These are phyloP conservation scores for Globisporangium yorkense DNA, from an alignment of 352 stramenopile genomes.

Conservation along the genomic window DNA sequence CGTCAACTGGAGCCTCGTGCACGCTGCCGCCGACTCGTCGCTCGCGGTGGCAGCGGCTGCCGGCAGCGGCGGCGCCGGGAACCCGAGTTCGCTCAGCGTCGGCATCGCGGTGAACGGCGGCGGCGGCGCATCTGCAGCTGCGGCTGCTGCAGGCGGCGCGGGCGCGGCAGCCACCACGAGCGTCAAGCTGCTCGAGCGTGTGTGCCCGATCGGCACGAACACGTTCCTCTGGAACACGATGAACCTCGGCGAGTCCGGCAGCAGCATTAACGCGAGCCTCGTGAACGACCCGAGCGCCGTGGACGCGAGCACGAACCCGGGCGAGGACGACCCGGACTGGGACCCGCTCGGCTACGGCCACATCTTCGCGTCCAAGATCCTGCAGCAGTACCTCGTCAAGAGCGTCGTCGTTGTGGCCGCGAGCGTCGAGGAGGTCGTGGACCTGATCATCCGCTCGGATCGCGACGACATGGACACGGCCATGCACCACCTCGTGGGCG, in stretches of 20 bases:
- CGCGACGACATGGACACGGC: slow-evolving; percentile 58
- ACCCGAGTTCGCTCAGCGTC: background rate
- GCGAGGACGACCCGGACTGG: slow-evolving; percentile 22
- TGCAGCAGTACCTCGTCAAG: slow-evolving; percentile 77
- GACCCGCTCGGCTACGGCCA: slow-evolving; percentile 30
- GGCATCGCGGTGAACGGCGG: background rate
- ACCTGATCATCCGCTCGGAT: slow-evolving; percentile 58
- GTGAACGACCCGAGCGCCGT: slow-evolving; percentile 6
- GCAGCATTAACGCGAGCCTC: slow-evolving; percentile 5
- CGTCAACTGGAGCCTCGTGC: slow-evolving; percentile 56
- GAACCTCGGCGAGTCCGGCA: slow-evolving; percentile 34
- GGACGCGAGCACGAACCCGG: background rate
- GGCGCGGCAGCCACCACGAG: slow-evolving; percentile 10
- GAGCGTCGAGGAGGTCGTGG: slow-evolving; percentile 57
- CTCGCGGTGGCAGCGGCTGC: background rate
- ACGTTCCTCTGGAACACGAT: slow-evolving; percentile 58
- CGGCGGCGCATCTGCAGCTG: background rate
- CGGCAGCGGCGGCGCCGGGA: no score
- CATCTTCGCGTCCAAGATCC: slow-evolving; percentile 44
- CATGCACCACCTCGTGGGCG: slow-evolving; percentile 67
- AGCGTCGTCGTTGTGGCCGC: slow-evolving; percentile 53
- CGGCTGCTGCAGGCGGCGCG: slow-evolving; percentile 8
- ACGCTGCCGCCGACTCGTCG: slow-evolving; percentile 9
- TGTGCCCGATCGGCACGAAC: slow-evolving; percentile 59
- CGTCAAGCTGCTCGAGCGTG: slow-evolving; percentile 47